phyloP scores from a whole-genome alignment of 257 asterid species.

The Solanum medicagineum region DNA sequence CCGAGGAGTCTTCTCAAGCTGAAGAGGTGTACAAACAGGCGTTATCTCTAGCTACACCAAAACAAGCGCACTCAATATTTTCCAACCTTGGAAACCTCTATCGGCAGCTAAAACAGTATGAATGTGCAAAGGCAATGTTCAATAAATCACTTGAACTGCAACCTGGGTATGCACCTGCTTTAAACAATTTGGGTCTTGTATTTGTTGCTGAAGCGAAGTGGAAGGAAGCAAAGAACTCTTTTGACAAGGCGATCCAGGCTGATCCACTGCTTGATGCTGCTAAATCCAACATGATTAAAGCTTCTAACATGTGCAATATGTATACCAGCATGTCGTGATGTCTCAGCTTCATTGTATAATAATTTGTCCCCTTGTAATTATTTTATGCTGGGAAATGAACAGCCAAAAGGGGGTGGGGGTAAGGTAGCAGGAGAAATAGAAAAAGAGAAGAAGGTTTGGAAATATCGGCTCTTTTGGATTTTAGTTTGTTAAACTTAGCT shows the following conservation, averaged over 20 bases:
- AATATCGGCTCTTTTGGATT: background rate
- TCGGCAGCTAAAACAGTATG: conserved; percentile 56
- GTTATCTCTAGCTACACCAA: conserved; percentile 50
- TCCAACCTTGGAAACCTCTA: conserved; percentile 86
- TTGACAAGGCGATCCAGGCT: conserved; percentile 64
- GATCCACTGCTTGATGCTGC: conserved; percentile 94
- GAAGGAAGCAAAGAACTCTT: conserved; percentile 78
- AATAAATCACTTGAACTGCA: conserved; percentile 79
- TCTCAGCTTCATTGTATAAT: background rate
- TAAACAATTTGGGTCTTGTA: conserved; percentile 92
- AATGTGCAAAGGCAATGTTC: conserved; percentile 78
- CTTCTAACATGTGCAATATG: conserved; percentile 29
- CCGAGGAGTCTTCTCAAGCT: conserved; percentile 57
- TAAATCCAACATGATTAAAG: conserved; percentile 70
- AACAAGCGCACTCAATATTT: conserved; percentile 64
- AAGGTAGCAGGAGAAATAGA: background rate
- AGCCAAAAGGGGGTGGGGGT: background rate
- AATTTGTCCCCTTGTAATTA: background rate
- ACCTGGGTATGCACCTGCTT: conserved; percentile 98
- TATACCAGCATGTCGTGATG: conserved; percentile 16
- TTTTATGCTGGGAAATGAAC: background rate
- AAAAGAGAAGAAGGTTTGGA: background rate
- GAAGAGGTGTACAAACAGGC: conserved; percentile 84
- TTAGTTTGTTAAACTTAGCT: background rate
- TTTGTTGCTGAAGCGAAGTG: conserved; percentile 79